A percentile compares a stretch with the other conserved stretches of the same genome.
These are phyloP conservation scores for Taiozyma sp. DNA, from an alignment of 1,139 yeast species.

Conservation along the genomic window DNA sequence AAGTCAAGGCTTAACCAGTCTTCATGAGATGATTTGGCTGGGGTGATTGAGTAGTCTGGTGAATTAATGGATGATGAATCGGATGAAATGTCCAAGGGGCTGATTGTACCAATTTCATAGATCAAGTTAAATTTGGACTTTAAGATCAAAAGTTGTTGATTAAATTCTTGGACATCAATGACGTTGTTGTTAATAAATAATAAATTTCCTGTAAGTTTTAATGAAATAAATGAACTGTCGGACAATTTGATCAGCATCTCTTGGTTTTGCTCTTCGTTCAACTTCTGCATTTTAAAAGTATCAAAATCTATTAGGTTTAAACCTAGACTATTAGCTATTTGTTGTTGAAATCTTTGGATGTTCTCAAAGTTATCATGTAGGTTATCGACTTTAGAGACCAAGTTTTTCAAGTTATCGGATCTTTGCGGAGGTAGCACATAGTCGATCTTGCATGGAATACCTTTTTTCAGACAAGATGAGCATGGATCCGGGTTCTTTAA, in stretches of 20 bases:
- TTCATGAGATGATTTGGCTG: not conserved
- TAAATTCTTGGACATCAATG: constrained; percentile 9
- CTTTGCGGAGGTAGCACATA: constrained; percentile 34
- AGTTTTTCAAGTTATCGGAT: constrained; percentile 21
- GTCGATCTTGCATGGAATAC: constrained; percentile 47
- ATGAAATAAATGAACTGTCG: constrained; percentile 18
- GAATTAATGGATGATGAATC: constrained; percentile 9
- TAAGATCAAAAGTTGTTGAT: not conserved
- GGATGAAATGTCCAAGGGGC: not conserved
- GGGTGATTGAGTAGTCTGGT: constrained; percentile 3
- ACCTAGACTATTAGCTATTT: constrained; percentile 10
- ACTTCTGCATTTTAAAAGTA: constrained; percentile 9
- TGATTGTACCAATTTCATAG: not conserved
- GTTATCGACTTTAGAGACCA: constrained; percentile 15
- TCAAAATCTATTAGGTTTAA: constrained; percentile 16
- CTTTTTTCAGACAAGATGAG: constrained; percentile 48
- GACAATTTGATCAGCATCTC: constrained; percentile 18
- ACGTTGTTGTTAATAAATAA: constrained; percentile 13
- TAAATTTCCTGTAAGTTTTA: constrained; percentile 9
- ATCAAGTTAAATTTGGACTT: not conserved
- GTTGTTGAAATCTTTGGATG: constrained; percentile 11
- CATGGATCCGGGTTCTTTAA: constrained; percentile 50
- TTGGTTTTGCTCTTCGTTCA: constrained; percentile 4
- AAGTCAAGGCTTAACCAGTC: constrained; percentile 16
- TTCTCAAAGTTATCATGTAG: constrained; percentile 11